These are phyloP conservation scores for Alectoria sarmentosa DNA, from an alignment of 495 filamentous ascomycete species.

Conservation along the genomic window DNA sequence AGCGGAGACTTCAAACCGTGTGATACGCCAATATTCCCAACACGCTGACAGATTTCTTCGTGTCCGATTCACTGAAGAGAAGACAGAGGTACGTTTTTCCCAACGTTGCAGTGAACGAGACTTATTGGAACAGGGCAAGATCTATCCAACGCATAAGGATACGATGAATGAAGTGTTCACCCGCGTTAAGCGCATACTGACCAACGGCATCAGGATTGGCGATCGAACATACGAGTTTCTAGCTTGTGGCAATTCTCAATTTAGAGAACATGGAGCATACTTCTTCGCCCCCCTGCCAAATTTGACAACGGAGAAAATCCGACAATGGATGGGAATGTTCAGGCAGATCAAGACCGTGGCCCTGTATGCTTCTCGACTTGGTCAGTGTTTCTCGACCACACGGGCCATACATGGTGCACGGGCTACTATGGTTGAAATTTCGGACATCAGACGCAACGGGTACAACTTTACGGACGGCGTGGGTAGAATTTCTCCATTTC, in stretches of 20 bases:
- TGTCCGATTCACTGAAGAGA: conserved; percentile 85
- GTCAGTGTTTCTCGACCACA: conserved; percentile 95
- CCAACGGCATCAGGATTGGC: conserved; percentile 75
- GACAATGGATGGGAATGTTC: conserved; percentile 88
- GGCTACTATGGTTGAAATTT: conserved; percentile 37
- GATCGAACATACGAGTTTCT: conserved; percentile 81
- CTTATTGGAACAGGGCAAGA: conserved; percentile 41
- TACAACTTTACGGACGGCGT: conserved; percentile 87
- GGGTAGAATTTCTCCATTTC: conserved; percentile 76
- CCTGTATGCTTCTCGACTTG: conserved; percentile 79
- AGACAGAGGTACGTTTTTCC: conserved; percentile 40
- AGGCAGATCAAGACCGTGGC: conserved; percentile 68
- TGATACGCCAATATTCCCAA: conserved; percentile 63
- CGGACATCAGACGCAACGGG: conserved; percentile 59
- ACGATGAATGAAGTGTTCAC: conserved; percentile 65
- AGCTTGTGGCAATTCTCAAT: conserved; percentile 92
- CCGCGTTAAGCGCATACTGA: conserved; percentile 62
- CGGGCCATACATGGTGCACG: conserved; percentile 50
- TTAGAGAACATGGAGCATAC: conserved; percentile 87
- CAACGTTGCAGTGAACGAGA: not conserved
- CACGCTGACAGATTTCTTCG: conserved; percentile 80
- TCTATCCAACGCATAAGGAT: conserved; percentile 47
- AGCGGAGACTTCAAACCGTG: conserved; percentile 81
- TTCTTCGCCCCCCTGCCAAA: conserved; percentile 64
- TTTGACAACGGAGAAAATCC: conserved; percentile 64